Conservation (phyloP, 2,329 filamentous ascomycete species). For the Xylaria sp. region DNA sequence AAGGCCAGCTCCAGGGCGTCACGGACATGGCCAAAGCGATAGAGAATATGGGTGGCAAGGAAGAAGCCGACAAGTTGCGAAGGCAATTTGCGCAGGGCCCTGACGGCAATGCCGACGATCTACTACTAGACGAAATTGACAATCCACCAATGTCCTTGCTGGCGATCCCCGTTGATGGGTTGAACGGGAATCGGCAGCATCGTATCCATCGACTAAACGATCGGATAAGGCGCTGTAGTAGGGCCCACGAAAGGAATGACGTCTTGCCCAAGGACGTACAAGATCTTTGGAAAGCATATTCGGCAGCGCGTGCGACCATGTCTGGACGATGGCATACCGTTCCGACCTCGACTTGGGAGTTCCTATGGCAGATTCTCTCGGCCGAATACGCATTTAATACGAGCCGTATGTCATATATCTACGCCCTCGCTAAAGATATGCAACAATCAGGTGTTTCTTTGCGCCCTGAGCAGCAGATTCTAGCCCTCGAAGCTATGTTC, state of each 20-base stretch:
- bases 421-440: constrained; percentile 70
- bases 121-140: constrained; percentile 14
- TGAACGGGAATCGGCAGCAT: constrained; percentile 22
- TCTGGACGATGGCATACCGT: constrained; percentile 57
- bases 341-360: constrained; percentile 65
- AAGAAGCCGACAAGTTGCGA: constrained; percentile 39
- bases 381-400: constrained; percentile 55
- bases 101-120: background rate
- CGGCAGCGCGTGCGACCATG: constrained; percentile 51
- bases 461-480: constrained; percentile 62
- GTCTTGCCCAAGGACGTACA: constrained; percentile 27
- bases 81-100: constrained; percentile 31
- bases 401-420: constrained; percentile 65
- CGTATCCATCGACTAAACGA: constrained; percentile 36
- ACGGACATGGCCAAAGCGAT: constrained; percentile 35
- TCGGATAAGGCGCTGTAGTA: constrained; percentile 35
- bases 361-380: constrained; percentile 69
- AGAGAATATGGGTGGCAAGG: constrained; percentile 38
- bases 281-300: constrained; percentile 56
- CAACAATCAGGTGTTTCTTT: constrained; percentile 61
- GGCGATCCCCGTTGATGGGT: constrained; percentile 23
- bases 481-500: constrained; percentile 72
- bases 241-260: constrained; percentile 18
- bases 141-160: constrained; percentile 20
- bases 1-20: constrained; percentile 43